A percentile compares a stretch with the other conserved stretches of the same genome.
Conservation (phyloP, 2,329 filamentous ascomycete species). For the Scedosporium minutisporum region DNA sequence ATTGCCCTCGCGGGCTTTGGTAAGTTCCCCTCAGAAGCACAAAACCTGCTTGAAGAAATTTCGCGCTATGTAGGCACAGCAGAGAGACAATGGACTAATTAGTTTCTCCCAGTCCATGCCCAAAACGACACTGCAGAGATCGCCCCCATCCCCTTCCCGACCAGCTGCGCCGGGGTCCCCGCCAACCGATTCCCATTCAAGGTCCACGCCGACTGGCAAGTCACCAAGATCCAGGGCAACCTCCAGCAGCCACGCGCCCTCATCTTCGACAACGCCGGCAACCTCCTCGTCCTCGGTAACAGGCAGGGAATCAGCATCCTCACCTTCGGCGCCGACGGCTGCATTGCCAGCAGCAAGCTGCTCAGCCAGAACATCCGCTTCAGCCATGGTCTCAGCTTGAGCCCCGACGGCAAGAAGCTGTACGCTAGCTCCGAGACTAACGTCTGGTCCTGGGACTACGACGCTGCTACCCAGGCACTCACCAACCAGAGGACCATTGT, state of each 20-base stretch:
- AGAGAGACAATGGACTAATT: neutral
- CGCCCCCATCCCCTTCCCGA: conserved; percentile 4
- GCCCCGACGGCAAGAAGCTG: conserved; percentile 27
- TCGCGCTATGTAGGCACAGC: too few species aligned
- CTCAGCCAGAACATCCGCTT: conserved; percentile 24
- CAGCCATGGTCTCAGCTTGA: conserved; percentile 30
- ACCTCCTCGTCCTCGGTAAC: conserved; percentile 27
- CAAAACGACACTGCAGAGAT: neutral
- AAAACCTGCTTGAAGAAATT: too few species aligned
- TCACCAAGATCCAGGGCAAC: conserved; percentile 4
- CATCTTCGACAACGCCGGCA: conserved; percentile 24
- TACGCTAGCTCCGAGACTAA: conserved; percentile 27
- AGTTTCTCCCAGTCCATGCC: neutral
- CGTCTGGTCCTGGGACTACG: conserved; percentile 49
- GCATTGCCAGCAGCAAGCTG: conserved; percentile 25
- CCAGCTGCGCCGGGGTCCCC: conserved; percentile 2
- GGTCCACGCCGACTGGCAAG: conserved; percentile 2
- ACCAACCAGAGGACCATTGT: conserved; percentile 30
- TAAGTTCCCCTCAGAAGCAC: neutral
- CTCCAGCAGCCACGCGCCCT: conserved; percentile 12
- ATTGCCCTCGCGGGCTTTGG: conserved; percentile 1
- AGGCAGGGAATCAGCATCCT: conserved; percentile 27
- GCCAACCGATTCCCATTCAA: conserved; percentile 4
- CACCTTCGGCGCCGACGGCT: conserved; percentile 29
- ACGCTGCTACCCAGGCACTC: conserved; percentile 35